These are phyloP conservation scores for Tolypocladium capitatum DNA, from an alignment of 2,329 filamentous ascomycete genomes.

Conservation along the genomic window DNA sequence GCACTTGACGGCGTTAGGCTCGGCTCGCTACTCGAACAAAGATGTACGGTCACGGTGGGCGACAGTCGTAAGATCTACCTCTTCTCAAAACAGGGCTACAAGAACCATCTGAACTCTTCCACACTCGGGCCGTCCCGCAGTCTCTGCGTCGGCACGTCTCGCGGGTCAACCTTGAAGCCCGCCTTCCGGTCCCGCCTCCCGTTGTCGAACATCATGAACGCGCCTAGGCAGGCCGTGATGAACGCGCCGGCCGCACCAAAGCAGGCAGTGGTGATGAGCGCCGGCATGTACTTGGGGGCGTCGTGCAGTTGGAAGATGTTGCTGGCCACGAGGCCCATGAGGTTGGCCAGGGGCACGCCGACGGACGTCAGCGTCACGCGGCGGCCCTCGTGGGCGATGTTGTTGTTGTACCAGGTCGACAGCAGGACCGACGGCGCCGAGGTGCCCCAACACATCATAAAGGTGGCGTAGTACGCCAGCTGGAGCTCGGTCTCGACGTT, in stretches of 20 bases:
- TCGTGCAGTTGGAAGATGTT: conserved; percentile 56
- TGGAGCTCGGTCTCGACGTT: conserved; percentile 46
- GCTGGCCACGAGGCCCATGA: conserved; percentile 59
- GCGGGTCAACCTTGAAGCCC: conserved; percentile 31
- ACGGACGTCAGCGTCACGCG: conserved; percentile 58
- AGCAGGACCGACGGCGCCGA: conserved; percentile 60
- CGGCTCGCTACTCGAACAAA: neutral
- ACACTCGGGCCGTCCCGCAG: conserved; percentile 33
- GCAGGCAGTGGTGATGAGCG: conserved; percentile 49
- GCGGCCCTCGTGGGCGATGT: conserved; percentile 62
- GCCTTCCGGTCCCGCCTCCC: conserved; percentile 37
- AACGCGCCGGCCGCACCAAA: conserved; percentile 49
- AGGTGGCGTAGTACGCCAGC: conserved; percentile 62
- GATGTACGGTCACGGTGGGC: neutral
- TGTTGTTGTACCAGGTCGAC: conserved; percentile 63
- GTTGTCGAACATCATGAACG: conserved; percentile 47
- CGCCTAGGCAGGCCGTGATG: conserved; percentile 39
- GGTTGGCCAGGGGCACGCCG: conserved; percentile 60
- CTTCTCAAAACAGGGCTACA: conserved; percentile 11
- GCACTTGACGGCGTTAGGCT: neutral
- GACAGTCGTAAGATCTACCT: neutral
- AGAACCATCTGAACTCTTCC: conserved; percentile 38
- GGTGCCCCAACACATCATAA: conserved; percentile 76
- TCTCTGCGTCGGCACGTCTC: conserved; percentile 35
- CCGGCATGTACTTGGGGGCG: conserved; percentile 52